Conservation (phyloP, 192 early-diverging fungal genomes). For the Coemansia aciculifera region DNA sequence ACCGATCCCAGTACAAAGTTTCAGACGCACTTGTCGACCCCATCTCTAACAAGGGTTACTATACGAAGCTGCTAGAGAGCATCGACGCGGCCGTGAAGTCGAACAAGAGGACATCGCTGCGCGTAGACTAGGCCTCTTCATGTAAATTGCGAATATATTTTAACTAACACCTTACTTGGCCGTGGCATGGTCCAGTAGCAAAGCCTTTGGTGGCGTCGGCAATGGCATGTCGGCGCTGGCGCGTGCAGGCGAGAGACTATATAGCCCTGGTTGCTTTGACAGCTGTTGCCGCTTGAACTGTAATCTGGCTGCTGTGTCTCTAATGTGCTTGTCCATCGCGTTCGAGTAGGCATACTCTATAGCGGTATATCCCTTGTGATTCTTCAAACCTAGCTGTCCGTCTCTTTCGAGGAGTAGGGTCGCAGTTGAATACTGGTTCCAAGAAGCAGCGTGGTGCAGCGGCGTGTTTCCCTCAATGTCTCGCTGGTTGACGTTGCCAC, state of each 20-base stretch:
- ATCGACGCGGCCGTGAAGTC: constrained; percentile 34
- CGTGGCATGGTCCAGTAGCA: constrained; percentile 18
- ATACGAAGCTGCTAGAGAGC: constrained; percentile 36
- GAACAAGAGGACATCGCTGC: constrained; percentile 25
- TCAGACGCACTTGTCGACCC: constrained; percentile 30
- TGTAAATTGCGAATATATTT: constrained; percentile 8
- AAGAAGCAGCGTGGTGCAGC: constrained; percentile 47
- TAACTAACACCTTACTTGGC: background rate
- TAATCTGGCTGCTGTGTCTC: constrained; percentile 20
- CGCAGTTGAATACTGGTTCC: constrained; percentile 45
- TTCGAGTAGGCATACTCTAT: constrained; percentile 47
- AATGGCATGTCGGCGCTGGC: constrained; percentile 25
- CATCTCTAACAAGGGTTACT: constrained; percentile 38
- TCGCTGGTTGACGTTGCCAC: constrained; percentile 49
- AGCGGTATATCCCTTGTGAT: constrained; percentile 53
- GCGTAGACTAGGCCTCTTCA: constrained; percentile 29
- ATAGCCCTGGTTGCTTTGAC: constrained; percentile 19
- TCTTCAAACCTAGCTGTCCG: constrained; percentile 35
- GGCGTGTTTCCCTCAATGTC: constrained; percentile 55
- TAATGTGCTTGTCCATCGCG: constrained; percentile 45
- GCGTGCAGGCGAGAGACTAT: constrained; percentile 17
- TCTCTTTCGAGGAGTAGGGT: constrained; percentile 39
- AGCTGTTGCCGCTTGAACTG: constrained; percentile 38
- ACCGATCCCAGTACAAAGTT: constrained; percentile 26
- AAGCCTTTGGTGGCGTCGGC: constrained; percentile 12